Evolutionary conservation across 805 yeast species (phyloP).

Genomic region (Cyberlindnera samutprakarnensis): DNA sequence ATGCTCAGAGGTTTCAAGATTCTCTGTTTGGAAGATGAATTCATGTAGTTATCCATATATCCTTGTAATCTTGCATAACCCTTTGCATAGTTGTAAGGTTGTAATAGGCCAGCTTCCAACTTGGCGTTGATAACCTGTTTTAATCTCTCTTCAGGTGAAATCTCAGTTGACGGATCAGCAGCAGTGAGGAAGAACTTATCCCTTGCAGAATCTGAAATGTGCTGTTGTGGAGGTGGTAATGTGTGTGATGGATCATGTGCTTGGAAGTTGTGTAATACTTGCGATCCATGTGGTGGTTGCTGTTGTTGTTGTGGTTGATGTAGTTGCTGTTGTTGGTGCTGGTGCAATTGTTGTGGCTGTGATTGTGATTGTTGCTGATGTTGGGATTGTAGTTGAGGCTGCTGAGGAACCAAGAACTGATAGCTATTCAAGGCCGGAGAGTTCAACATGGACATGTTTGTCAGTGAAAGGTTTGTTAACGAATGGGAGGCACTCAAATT

Average conservation of each 20-base stretch:
- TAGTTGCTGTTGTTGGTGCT: slow-evolving; percentile 6
- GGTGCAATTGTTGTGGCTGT: slow-evolving; percentile 6
- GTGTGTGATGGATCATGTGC: no score
- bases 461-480: slow-evolving; percentile 19
- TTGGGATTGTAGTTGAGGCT: no score
- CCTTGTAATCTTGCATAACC: slow-evolving; percentile 86
- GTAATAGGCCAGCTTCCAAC: slow-evolving; percentile 83
- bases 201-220: slow-evolving; percentile 60
- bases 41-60: slow-evolving; percentile 92
- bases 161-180: slow-evolving; percentile 93
- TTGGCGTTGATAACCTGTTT: slow-evolving; percentile 93
- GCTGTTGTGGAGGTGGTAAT: slow-evolving; percentile 12
- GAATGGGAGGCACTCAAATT: slow-evolving; percentile 19
- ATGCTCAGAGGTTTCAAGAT: slow-evolving; percentile 79
- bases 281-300: slow-evolving; percentile 6
- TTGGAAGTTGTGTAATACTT: no score
- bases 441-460: slow-evolving; percentile 16
- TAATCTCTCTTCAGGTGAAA: slow-evolving; percentile 87
- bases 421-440: no score
- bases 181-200: slow-evolving; percentile 94
- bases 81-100: slow-evolving; percentile 89
- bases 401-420: no score
- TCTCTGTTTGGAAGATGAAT: slow-evolving; percentile 71
- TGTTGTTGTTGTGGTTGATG: no score
- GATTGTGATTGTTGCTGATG: slow-evolving; percentile 7